phyloP scores from a whole-genome alignment of 2,329 filamentous ascomycete genomes.

The Cladosporium sp. region DNA sequence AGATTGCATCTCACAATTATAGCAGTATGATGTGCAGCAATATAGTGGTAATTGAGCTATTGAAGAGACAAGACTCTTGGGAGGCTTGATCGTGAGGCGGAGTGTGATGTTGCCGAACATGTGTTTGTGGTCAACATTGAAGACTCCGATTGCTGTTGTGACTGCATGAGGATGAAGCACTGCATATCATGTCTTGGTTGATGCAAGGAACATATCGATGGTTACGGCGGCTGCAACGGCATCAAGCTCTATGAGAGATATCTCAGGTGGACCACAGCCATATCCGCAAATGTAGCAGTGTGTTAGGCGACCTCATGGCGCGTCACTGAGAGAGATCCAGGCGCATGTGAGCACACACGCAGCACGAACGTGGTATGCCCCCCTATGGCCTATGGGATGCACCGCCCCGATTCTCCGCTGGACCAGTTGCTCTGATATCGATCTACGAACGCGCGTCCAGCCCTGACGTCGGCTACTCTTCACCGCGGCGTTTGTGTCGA shows the following conservation, averaged over 20 bases:
- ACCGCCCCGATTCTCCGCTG: not conserved
- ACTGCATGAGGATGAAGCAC: not conserved
- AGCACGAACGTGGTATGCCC: not conserved
- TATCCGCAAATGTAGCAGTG: not conserved
- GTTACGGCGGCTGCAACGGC: conserved; percentile 9
- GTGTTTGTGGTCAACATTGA: not conserved
- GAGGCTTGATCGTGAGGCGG: not conserved
- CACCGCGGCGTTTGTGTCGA: conserved; percentile 4
- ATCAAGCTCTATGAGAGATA: not conserved
- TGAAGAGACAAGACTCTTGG: conserved; percentile 1
- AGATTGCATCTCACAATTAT: not conserved
- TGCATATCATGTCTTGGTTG: not conserved
- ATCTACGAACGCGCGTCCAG: conserved; percentile 15
- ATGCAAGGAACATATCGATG: not conserved
- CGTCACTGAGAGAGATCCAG: conserved; percentile 1
- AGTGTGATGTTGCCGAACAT: not conserved
- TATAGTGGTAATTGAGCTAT: not conserved
- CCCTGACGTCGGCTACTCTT: conserved; percentile 11
- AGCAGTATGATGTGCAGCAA: not conserved
- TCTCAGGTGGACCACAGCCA: not conserved
- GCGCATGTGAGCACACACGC: not conserved
- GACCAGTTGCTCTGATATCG: conserved; percentile 3
- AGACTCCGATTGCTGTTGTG: not conserved
- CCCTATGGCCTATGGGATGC: not conserved
- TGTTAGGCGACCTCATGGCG: not conserved